Conservation (phyloP, 805 yeast genomes). For the Ogataea pignaliae region DNA sequence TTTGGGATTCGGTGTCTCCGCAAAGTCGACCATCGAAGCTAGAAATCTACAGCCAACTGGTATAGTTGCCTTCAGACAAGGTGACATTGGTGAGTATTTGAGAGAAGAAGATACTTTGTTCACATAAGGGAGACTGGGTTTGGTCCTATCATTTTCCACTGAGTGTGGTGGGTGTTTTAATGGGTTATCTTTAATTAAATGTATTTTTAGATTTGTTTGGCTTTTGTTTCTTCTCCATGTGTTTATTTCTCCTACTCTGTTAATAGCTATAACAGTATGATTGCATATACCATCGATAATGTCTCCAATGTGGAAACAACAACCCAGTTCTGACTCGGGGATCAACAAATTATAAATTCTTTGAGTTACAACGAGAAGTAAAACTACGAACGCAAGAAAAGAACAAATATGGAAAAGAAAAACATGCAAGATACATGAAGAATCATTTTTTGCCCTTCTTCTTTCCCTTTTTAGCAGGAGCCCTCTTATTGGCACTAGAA, state of each 20-base stretch:
- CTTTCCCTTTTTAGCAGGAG: constrained; percentile 21
- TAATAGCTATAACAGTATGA: too few species aligned
- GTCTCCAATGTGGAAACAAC: too few species aligned
- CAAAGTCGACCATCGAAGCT: constrained; percentile 86
- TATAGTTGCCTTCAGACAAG: constrained; percentile 93
- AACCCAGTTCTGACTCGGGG: too few species aligned
- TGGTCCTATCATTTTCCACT: background rate
- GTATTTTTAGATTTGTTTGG: too few species aligned
- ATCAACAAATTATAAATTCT: too few species aligned
- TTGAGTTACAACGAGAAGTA: too few species aligned
- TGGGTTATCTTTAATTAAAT: too few species aligned
- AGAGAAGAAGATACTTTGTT: constrained; percentile 97
- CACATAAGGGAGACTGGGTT: constrained; percentile 41
- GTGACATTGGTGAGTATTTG: constrained; percentile 95
- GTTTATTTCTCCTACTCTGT: too few species aligned
- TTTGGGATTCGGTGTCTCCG: constrained; percentile 91
- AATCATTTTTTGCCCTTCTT: constrained; percentile 27
- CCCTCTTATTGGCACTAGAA: constrained; percentile 7
- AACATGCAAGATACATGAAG: background rate
- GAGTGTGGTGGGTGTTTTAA: background rate
- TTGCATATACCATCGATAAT: too few species aligned
- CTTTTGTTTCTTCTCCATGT: too few species aligned
- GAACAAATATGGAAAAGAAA: background rate
- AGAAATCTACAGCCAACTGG: constrained; percentile 88
- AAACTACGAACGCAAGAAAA: background rate